Evolutionary conservation across 352 stramenopile species (phyloP).

Genomic region (Phytopythium chamaehyphon): DNA sequence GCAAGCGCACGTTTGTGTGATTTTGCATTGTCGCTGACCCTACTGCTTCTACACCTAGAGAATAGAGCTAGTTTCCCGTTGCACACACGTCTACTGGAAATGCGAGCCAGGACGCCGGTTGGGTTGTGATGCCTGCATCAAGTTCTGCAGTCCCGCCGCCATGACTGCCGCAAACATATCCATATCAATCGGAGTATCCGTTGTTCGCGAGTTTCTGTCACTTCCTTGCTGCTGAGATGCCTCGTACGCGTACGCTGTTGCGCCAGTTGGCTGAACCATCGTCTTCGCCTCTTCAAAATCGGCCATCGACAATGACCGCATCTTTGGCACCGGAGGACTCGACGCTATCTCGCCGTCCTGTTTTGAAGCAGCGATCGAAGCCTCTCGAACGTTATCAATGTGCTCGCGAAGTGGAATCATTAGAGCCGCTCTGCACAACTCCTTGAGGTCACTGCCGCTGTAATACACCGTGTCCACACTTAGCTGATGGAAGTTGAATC

Average conservation of each 20-base stretch:
- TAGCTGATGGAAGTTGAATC: conserved; percentile 82
- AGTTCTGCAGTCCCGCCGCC: conserved; percentile 75
- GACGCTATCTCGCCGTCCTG: conserved; percentile 18
- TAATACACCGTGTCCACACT: conserved; percentile 89
- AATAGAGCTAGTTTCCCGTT: conserved; percentile 1
- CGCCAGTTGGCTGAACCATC: conserved; percentile 85
- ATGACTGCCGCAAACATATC: conserved; percentile 84
- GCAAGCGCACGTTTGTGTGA: conserved; percentile 66
- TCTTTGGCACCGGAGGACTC: conserved; percentile 23
- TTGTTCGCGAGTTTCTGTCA: conserved; percentile 12
- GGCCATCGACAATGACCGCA: conserved; percentile 68
- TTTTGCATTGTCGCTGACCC: background rate
- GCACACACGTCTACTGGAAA: conserved; percentile 23
- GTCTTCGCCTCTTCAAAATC: conserved; percentile 84
- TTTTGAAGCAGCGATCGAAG: conserved; percentile 22
- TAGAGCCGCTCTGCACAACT: conserved; percentile 80
- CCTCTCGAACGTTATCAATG: conserved; percentile 59
- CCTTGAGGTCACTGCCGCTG: conserved; percentile 95
- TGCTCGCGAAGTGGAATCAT: conserved; percentile 87
- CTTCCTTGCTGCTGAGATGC: conserved; percentile 32
- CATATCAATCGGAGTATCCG: conserved; percentile 55
- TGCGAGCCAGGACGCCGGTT: conserved; percentile 17
- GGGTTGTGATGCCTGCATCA: conserved; percentile 59
- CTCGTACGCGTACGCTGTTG: conserved; percentile 79
- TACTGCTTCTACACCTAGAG: conserved; percentile 3